Conservation (phyloP, 495 filamentous ascomycete species). For the Daldinia decipiens region DNA sequence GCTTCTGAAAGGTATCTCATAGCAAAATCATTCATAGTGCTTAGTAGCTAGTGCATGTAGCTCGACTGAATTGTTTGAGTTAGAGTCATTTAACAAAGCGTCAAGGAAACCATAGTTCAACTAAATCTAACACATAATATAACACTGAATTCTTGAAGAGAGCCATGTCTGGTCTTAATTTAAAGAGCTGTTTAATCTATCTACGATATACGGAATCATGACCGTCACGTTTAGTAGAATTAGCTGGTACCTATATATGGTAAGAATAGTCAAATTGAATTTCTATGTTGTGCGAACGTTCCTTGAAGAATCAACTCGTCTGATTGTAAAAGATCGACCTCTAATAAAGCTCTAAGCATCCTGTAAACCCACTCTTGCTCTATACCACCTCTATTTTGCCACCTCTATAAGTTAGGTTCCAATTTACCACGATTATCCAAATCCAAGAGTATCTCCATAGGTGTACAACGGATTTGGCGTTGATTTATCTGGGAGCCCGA, state of each 20-base stretch:
- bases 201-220: no score
- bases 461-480: neutral
- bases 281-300: neutral
- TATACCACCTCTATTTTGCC: neutral
- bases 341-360: neutral
- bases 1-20: no score
- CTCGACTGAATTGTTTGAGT: neutral
- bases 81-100: neutral
- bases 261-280: no score
- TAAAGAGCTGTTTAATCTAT: no score
- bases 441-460: neutral
- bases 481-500: slow-evolving; percentile 24
- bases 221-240: no score
- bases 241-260: no score
- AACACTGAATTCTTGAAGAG: neutral
- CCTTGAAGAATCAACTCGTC: neutral
- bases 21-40: neutral
- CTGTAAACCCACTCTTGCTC: neutral
- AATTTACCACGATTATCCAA: neutral
- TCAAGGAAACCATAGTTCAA: neutral
- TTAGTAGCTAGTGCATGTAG: neutral
- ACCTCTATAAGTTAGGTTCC: neutral
- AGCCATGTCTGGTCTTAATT: neutral
- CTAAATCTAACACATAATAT: neutral
- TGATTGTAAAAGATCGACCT: neutral